Evolutionary conservation across 768 basidiomycete species (phyloP).

Genomic region (Rhizopogon vesiculosus): DNA sequence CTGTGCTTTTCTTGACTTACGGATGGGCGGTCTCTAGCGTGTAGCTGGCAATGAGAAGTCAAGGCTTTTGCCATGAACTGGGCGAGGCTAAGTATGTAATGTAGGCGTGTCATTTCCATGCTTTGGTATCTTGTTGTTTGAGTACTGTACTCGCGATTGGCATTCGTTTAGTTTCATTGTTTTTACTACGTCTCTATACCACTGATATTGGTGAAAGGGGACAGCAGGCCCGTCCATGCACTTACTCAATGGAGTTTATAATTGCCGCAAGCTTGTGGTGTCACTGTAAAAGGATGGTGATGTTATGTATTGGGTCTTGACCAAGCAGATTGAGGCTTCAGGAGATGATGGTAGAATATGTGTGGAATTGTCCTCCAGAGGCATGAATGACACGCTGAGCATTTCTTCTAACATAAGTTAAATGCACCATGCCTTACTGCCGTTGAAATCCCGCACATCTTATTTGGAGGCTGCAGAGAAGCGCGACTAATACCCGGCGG

Average conservation of each 20-base stretch:
- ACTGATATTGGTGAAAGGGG: background rate
- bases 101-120: background rate
- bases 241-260: too few species aligned
- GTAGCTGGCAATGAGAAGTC: constrained; percentile 18
- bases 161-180: background rate
- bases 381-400: too few species aligned
- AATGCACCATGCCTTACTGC: background rate
- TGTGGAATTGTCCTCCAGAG: too few species aligned
- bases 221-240: background rate
- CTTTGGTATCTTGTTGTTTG: background rate
- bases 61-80: constrained; percentile 17
- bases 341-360: too few species aligned
- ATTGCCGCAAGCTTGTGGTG: too few species aligned
- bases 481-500: constrained; percentile 66
- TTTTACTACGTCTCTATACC: background rate
- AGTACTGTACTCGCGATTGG: background rate
- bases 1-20: background rate
- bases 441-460: background rate
- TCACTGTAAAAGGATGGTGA: too few species aligned
- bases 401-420: too few species aligned
- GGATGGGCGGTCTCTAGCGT: background rate
- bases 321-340: too few species aligned
- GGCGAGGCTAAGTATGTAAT: background rate
- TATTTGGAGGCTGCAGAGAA: background rate
- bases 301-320: too few species aligned